Evolutionary conservation across 805 yeast genomes (phyloP).

Genomic region (Pichia scutulata): DNA sequence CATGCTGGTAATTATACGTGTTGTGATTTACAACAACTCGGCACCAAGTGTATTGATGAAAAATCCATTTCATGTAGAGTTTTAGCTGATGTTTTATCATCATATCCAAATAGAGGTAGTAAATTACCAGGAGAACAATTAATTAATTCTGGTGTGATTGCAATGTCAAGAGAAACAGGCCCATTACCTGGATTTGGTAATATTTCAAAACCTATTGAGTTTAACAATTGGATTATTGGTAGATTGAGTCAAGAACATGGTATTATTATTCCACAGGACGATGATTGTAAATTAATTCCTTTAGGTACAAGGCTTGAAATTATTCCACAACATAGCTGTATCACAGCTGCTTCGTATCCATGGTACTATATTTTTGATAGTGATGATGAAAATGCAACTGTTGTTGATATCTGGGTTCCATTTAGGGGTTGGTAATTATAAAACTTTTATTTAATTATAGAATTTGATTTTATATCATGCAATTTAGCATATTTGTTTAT

Average conservation of each 20-base stretch:
- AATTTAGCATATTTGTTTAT: slow-evolving; percentile 15
- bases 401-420: slow-evolving; percentile 19
- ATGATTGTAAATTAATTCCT: slow-evolving; percentile 35
- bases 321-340: slow-evolving; percentile 68
- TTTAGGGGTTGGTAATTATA: slow-evolving; percentile 16
- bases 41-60: slow-evolving; percentile 49
- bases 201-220: slow-evolving; percentile 29
- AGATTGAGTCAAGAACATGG: slow-evolving; percentile 79
- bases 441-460: too few relatives aligned
- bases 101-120: slow-evolving; percentile 49
- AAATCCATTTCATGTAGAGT: slow-evolving; percentile 44
- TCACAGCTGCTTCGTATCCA: slow-evolving; percentile 55
- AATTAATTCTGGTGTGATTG: slow-evolving; percentile 66
- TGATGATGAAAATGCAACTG: slow-evolving; percentile 27
- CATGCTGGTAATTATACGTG: slow-evolving; percentile 80
- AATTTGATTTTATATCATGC: not conserved
- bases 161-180: slow-evolving; percentile 58
- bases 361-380: slow-evolving; percentile 50
- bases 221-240: slow-evolving; percentile 51
- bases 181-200: slow-evolving; percentile 54
- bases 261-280: slow-evolving; percentile 42
- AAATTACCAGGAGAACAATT: slow-evolving; percentile 51
- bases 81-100: slow-evolving; percentile 50
- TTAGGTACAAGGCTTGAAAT: slow-evolving; percentile 48
- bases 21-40: slow-evolving; percentile 70